A percentile compares a stretch with the other conserved stretches of the same genome.
Conservation (phyloP, 2,329 filamentous ascomycete genomes). For the Colletotrichum sp. region DNA sequence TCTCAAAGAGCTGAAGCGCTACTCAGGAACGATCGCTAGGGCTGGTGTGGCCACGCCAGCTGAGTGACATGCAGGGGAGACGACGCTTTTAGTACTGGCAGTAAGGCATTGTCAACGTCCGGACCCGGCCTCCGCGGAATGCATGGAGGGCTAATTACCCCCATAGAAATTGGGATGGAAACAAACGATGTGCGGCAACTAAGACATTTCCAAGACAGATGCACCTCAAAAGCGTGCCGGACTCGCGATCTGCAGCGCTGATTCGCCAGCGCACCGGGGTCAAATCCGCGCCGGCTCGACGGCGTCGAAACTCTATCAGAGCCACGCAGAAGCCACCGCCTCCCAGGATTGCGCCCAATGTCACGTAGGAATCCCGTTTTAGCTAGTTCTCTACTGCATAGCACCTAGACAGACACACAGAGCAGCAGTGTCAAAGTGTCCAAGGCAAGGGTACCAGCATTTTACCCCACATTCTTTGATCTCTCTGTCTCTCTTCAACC, state of each 20-base stretch:
- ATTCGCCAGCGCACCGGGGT: not conserved
- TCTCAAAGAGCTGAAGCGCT: not conserved
- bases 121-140: not conserved
- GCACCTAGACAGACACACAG: not conserved
- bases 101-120: not conserved
- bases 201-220: not conserved
- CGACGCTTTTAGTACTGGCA: not conserved
- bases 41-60: not conserved
- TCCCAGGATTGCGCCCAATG: not conserved
- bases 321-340: not conserved
- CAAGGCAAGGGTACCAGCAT: not conserved
- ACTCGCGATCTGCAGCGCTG: not conserved
- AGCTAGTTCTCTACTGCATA: not conserved
- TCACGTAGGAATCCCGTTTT: not conserved
- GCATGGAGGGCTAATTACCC: not conserved
- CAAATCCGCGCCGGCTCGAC: not conserved
- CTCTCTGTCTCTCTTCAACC: not conserved
- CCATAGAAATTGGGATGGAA: not conserved
- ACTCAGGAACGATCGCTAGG: not conserved
- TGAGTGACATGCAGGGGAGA: not conserved
- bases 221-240: not conserved
- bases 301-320: conserved; percentile 1
- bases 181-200: not conserved
- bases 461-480: conserved; percentile 2
- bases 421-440: not conserved